Evolutionary conservation across 1,284 basidiomycete species (phyloP), one percentile per base, ranked within the genome.

Genomic region (Melampsora americana): DNA sequence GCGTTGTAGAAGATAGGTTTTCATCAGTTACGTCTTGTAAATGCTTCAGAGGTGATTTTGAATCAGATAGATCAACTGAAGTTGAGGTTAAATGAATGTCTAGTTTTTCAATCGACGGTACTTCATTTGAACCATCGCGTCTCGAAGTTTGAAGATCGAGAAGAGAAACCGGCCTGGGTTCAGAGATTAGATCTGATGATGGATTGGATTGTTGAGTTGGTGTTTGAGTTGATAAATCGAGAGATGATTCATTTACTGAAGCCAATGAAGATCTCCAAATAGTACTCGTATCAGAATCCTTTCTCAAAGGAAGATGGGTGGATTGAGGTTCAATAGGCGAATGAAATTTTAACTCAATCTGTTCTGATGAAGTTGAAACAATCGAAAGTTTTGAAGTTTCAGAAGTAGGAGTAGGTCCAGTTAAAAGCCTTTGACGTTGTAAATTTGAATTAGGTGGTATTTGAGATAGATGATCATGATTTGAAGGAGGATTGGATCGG

Each of bases 251-350:
- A 32, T 61, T 61, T 3, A 23, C 60, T 28, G 44, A 44, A 6
- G 16, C 66, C 20, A 67, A 35, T 16, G 66, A 48, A 0, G 53
- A 23, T 18, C 42, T 23, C 53, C 66, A 48, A 46, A 67, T 30
- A n/a, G 66, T 48, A 46, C 44, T 67, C 39, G 66, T 67, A 30
- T 16, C 32, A 35, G 66, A 48, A 28, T 26, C 39, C 16, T 30
- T 18, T 30, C 66, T 35, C 60, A 26, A 32, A 4, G 60, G n/a
- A 61, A 23, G 23, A 6, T 16, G 4, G 60, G 6, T 26, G 28
- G 60, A 26, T 18, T 26, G 3, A 18, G 60, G 23, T 26, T 61
- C 18, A 61, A 26, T 18, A 61, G 60, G n/a, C 5, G 30, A 26
- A 32, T 14, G 60, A 23, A 23, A 5, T 53, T 53, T 20, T 11